These are phyloP conservation scores for Camelina hispida DNA, from an alignment of 345 rosid genomes.

Conservation along the genomic window DNA sequence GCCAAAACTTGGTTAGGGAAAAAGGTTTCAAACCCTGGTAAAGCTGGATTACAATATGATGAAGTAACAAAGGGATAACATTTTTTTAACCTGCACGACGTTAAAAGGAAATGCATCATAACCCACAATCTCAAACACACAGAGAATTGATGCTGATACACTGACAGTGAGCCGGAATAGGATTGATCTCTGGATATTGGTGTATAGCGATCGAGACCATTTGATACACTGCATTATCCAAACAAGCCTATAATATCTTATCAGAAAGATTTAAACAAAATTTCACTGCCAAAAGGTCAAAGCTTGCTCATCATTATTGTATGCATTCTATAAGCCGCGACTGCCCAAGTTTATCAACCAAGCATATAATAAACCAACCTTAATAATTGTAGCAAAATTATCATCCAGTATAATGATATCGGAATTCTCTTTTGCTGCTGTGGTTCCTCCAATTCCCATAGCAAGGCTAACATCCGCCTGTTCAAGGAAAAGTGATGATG, in stretches of 20 bases:
- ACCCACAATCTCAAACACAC: constrained; percentile 68
- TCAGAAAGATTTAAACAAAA: background rate
- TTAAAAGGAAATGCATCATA: constrained; percentile 78
- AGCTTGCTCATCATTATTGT: background rate
- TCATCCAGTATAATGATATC: constrained; percentile 85
- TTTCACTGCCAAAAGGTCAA: background rate
- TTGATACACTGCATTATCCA: constrained; percentile 65
- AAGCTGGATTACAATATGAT: constrained; percentile 11
- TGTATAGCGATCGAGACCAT: constrained; percentile 86
- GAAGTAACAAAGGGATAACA: constrained; percentile 29
- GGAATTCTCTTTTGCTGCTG: constrained; percentile 85
- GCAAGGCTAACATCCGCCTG: constrained; percentile 92
- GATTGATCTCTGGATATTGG: constrained; percentile 80
- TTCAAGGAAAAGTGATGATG: constrained; percentile 39
- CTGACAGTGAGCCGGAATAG: constrained; percentile 85
- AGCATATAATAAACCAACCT: constrained; percentile 53
- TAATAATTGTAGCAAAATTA: constrained; percentile 73
- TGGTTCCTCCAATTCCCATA: constrained; percentile 87
- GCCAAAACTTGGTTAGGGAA: background rate
- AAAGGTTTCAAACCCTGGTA: background rate
- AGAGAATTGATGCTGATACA: constrained; percentile 69
- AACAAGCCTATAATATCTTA: constrained; percentile 16
- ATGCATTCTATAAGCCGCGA: background rate
- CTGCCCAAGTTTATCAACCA: background rate
- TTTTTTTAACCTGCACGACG: constrained; percentile 65